Conservation (phyloP, 1,284 basidiomycete genomes). For the Malassezia restricta region DNA sequence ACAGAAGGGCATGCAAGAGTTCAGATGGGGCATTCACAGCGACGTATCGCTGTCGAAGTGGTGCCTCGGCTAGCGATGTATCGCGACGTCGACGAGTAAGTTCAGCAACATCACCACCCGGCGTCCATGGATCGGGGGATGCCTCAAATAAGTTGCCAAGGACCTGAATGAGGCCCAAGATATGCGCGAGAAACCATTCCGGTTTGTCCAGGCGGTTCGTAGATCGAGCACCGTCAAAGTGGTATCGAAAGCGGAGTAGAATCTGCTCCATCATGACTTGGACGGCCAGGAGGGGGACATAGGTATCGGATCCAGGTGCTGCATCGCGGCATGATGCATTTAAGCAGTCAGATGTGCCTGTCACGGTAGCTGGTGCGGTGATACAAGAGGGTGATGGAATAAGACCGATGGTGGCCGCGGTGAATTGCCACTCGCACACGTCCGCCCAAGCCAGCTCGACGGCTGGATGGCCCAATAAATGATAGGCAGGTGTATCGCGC, state of each 20-base stretch:
- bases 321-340: background rate
- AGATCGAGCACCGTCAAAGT: conserved; percentile 73
- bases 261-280: conserved; percentile 75
- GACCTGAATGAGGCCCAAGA: conserved; percentile 55
- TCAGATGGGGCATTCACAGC: conserved; percentile 28
- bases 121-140: conserved; percentile 17
- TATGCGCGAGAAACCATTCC: conserved; percentile 90
- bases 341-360: background rate
- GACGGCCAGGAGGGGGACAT: conserved; percentile 47
- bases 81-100: conserved; percentile 1
- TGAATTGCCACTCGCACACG: conserved; percentile 28
- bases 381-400: conserved; percentile 11
- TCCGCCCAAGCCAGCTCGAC: conserved; percentile 23
- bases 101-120: conserved; percentile 30
- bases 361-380: background rate
- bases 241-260: conserved; percentile 78
- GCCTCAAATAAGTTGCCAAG: conserved; percentile 59
- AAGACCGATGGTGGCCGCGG: conserved; percentile 22
- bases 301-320: conserved; percentile 27
- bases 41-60: conserved; percentile 4
- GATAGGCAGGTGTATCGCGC: background rate
- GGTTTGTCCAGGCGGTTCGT: conserved; percentile 92
- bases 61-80: conserved; percentile 1
- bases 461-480: background rate
- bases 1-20: conserved; percentile 32